Conservation (phyloP, 2,329 filamentous ascomycete genomes). For the Monilinia aucupariae region DNA sequence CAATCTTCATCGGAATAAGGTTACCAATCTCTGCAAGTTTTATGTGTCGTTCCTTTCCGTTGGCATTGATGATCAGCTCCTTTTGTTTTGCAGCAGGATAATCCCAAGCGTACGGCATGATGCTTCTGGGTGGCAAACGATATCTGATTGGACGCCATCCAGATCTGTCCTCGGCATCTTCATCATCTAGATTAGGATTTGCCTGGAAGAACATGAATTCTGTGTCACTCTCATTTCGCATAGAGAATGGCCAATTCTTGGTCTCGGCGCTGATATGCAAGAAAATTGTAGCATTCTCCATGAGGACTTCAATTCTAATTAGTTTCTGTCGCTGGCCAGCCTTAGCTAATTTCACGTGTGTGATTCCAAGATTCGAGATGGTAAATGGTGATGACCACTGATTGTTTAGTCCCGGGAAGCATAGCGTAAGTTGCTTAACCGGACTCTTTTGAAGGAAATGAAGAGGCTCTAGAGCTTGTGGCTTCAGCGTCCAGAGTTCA, state of each 20-base stretch:
- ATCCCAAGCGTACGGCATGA: slow-evolving; percentile 99
- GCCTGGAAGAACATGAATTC: slow-evolving; percentile 97
- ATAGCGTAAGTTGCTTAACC: slow-evolving; percentile 85
- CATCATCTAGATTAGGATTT: slow-evolving; percentile 87
- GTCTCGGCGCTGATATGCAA: slow-evolving; percentile 83
- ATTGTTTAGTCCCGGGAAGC: slow-evolving; percentile 90
- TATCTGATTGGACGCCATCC: slow-evolving; percentile 93
- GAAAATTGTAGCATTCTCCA: slow-evolving; percentile 93
- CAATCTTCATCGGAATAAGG: slow-evolving; percentile 86
- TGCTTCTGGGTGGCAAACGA: slow-evolving; percentile 84
- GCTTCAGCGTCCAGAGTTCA: slow-evolving; percentile 69
- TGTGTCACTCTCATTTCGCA: slow-evolving; percentile 95
- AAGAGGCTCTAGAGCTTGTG: slow-evolving; percentile 76
- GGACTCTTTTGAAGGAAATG: slow-evolving; percentile 81
- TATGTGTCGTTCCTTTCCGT: slow-evolving; percentile 80
- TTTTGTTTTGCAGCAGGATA: slow-evolving; percentile 97
- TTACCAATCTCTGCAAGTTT: slow-evolving; percentile 97
- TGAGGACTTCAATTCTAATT: slow-evolving; percentile 79
- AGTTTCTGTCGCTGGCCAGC: slow-evolving; percentile 83
- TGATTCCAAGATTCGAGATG: slow-evolving; percentile 87
- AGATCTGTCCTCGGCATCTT: slow-evolving; percentile 74
- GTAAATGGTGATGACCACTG: slow-evolving; percentile 98
- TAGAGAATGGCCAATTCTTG: slow-evolving; percentile 96
- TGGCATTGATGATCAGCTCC: slow-evolving; percentile 77
- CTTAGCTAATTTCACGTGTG: slow-evolving; percentile 90